Conservation (phyloP, 345 rosid genomes). For the Populus euphratica region DNA sequence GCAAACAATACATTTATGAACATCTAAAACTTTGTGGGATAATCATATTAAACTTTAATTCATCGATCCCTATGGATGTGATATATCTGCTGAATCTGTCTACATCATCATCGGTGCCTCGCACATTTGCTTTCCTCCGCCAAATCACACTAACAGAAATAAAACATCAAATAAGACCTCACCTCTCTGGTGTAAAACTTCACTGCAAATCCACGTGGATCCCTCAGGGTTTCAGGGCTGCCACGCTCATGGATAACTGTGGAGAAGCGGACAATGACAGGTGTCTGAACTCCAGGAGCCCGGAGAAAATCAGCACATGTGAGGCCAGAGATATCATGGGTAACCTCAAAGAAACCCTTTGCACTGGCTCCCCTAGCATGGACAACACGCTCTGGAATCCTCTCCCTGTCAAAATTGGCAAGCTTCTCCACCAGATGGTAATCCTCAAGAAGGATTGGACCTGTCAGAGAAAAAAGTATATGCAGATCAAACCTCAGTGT, state of each 20-base stretch:
- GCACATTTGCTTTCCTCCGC: not conserved
- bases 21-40: too few species aligned
- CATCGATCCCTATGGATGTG: not conserved
- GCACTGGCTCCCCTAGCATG: conserved; percentile 99
- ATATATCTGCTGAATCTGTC: not conserved
- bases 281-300: conserved; percentile 88
- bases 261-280: conserved; percentile 93
- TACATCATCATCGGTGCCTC: not conserved
- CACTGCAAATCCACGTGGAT: conserved; percentile 95
- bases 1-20: not conserved
- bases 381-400: conserved; percentile 97
- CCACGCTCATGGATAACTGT: conserved; percentile 98
- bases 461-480: conserved; percentile 24
- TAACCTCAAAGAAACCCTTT: conserved; percentile 97
- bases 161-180: not conserved
- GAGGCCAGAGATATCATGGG: conserved; percentile 74
- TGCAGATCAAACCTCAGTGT: not conserved
- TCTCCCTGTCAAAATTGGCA: conserved; percentile 87
- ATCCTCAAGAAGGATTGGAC: conserved; percentile 96
- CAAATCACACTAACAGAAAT: not conserved
- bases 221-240: conserved; percentile 96
- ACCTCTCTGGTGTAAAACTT: conserved; percentile 99
- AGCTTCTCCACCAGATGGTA: conserved; percentile 89
- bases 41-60: not conserved
- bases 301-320: conserved; percentile 95